Evolutionary conservation across 352 stramenopile species (phyloP), one percentile per base, ranked within the genome.

Genomic region (Globisporangium okanoganense): DNA sequence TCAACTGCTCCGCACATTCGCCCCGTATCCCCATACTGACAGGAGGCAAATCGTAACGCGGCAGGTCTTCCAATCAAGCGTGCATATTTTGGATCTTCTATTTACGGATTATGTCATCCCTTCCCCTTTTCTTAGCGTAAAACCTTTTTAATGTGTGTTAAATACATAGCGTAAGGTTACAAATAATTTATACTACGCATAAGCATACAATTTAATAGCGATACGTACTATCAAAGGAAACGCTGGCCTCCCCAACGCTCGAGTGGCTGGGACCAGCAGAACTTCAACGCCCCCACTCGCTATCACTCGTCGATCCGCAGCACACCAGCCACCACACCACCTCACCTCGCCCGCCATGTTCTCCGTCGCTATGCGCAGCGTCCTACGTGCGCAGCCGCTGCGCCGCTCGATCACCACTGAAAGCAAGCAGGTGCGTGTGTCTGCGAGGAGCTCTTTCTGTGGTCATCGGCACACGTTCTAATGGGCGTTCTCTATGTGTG

Each of bases 361-460:
- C 50, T 55, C 66, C 44, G 41, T 70, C 58, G 24, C 49, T 27
- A 65, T 60, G 58, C 61, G 61, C 43, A 56, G 29, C 53, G 61
- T 53, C 9, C 33, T 66, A 20, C 51, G 61, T 25, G 31, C 53
- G 33, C 61, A 56, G 41, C 61, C 61, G 38, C 55, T 61, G 40
- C 75, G 73, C 57, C 78, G 81, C 38, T 60, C 71, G 41, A 81
- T 79, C 59, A 85, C 78, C 22, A 72, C 66, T 22, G 76, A 90
- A 62, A 87, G 73, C 69, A 75, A 83, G 35, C 66, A 78, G 71
- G 69, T 76, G 14, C 35, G 61, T 76, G 14, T 27, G 61, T 31
- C 8, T 31, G 40, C 20, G 43, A 51, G 44, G 49, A 40, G 60
- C 36, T 49, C 27, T 58, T 56, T 29, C 5, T 14, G 29, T 40